Conservation (phyloP, 371 early-diverging fungal genomes). For the Mucor irregularis region DNA sequence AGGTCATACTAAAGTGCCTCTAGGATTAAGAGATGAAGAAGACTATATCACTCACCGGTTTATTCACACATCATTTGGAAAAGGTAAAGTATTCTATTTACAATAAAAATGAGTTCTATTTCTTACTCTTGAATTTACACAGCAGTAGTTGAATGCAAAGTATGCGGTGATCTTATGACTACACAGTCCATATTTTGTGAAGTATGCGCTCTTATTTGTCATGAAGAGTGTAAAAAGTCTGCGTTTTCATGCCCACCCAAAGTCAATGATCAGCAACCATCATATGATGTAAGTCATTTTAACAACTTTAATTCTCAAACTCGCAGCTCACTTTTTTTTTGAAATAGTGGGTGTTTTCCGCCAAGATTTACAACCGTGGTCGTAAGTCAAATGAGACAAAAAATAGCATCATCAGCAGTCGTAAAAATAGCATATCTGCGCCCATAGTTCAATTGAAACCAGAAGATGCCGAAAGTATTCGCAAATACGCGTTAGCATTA, state of each 20-base stretch:
- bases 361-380: constrained; percentile 23
- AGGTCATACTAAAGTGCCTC: constrained; percentile 6
- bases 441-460: constrained; percentile 14
- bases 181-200: constrained; percentile 39
- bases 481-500: constrained; percentile 32
- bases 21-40: constrained; percentile 12
- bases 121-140: neutral
- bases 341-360: constrained; percentile 20
- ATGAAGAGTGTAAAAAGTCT: constrained; percentile 38
- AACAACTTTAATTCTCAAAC: too few relatives aligned
- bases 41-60: constrained; percentile 41
- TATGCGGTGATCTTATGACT: constrained; percentile 36
- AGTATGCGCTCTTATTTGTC: constrained; percentile 47
- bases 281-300: constrained; percentile 43
- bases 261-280: constrained; percentile 51
- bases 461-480: constrained; percentile 37
- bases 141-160: constrained; percentile 47
- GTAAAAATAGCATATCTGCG: constrained; percentile 16
- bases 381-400: constrained; percentile 24
- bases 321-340: neutral
- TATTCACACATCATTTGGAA: constrained; percentile 42
- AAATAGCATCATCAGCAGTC: constrained; percentile 1
- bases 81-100: constrained; percentile 25
- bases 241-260: constrained; percentile 52
- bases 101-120: neutral